phyloP scores from a whole-genome alignment of 208 protist genomes.

The Crithidia expoeki region DNA sequence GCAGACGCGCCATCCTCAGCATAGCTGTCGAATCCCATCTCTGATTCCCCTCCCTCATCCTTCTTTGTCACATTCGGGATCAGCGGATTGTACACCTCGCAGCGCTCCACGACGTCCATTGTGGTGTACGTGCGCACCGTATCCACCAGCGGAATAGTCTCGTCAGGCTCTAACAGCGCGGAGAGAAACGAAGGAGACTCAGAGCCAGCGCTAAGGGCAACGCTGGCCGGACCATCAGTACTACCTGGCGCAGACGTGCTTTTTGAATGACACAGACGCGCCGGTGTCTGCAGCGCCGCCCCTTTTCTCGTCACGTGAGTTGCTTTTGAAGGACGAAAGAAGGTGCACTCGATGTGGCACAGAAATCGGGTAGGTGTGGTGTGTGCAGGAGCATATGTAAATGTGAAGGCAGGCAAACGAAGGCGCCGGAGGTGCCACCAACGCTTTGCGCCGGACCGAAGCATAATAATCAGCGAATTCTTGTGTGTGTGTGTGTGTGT shows the following conservation, averaged over 20 bases:
- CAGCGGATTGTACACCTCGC: constrained; percentile 63
- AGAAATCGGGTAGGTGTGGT: not conserved
- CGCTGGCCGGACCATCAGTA: no score
- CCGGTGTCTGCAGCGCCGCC: not conserved
- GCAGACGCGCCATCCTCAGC: not conserved
- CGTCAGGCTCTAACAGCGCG: constrained; percentile 64
- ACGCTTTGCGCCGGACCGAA: not conserved
- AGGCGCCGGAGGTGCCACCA: constrained; percentile 7
- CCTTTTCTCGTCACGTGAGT: not conserved
- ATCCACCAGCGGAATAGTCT: constrained; percentile 69
- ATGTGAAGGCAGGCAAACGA: not conserved
- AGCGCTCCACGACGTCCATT: constrained; percentile 81
- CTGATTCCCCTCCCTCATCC: not conserved
- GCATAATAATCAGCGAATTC: not conserved
- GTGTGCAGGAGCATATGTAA: not conserved
- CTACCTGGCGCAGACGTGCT: not conserved
- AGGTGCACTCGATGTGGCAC: no score
- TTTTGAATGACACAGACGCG: not conserved
- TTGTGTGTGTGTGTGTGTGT: not conserved
- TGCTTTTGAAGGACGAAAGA: not conserved
- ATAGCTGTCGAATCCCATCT: not conserved
- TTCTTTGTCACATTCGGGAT: constrained; percentile 44
- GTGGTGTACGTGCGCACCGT: constrained; percentile 77
- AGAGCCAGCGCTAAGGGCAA: constrained; percentile 1
- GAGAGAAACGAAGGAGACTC: constrained; percentile 49